Evolutionary conservation across 106 monocot species (phyloP), one percentile per base, ranked within the genome.

Genomic region (Dendrobium nobile): DNA sequence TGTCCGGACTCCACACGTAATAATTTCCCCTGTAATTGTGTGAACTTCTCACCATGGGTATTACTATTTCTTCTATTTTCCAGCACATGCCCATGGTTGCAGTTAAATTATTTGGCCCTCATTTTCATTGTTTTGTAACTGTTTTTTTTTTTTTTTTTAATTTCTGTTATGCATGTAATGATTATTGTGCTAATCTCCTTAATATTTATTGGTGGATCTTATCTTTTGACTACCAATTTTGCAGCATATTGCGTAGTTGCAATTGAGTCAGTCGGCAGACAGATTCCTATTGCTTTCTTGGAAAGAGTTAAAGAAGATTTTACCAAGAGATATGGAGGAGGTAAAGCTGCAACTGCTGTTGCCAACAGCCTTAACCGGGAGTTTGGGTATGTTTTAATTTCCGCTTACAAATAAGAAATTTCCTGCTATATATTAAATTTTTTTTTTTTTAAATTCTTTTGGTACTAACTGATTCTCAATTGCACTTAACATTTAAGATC

Each of bases 221-320:
- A 64, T 64, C 1, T 64, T 24, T 64, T 64, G 26, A 64, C 64
- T 64, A 22, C 26, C n/a, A 64, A 64, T 64, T 64, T 64, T 58
- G 81, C 81, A 81, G 81, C 75, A 58, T 81, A 74, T 26, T 81
- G 81, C 59, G 74, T 81, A 42, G 81, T 81, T 74, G 81, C 81
- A 22, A 47, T 74, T 41, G 75, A 58, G 42, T 81, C 81, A 24
- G 58, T 59, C 24, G 81, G 81, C 41, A 81, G 81, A 41, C 74
- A 81, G 42, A 41, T 75, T 59, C 58, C 75, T 4, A 58, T 81
- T 73, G 81, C 81, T 74, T 74, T 81, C n/a, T 48, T 81, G 81
- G 81, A 81, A 20, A 56, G 81, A 20, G 20, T 81, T 5, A 81
- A 75, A 37, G 81, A 81, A 24, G 81, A 75, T 58, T 81, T 81